Evolutionary conservation across 306 rosid species (phyloP).

Genomic region (Cucumis hystrix): DNA sequence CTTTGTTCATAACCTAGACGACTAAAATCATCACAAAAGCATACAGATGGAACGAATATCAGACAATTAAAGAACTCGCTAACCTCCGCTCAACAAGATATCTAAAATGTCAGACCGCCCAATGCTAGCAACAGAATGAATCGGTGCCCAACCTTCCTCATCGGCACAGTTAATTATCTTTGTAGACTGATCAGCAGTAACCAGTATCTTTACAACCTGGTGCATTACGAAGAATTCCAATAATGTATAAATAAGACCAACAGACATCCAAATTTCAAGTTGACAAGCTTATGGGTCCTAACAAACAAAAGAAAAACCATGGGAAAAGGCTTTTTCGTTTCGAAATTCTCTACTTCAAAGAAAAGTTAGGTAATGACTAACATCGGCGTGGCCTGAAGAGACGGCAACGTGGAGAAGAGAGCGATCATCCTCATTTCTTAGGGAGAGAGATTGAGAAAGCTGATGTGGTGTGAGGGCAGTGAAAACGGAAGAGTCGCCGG

Average conservation of each 20-base stretch:
- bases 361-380: conserved; percentile 6
- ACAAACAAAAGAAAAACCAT: background rate
- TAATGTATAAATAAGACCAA: background rate
- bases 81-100: conserved; percentile 46
- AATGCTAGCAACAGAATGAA: conserved; percentile 87
- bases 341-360: background rate
- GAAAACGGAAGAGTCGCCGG: conserved; percentile 44
- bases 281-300: background rate
- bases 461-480: conserved; percentile 21
- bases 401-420: conserved; percentile 75
- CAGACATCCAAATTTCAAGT: background rate
- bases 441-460: conserved; percentile 44
- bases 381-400: conserved; percentile 62
- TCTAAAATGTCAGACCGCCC: conserved; percentile 50
- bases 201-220: conserved; percentile 49
- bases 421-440: conserved; percentile 69
- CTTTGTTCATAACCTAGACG: background rate
- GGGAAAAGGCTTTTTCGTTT: background rate
- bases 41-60: background rate
- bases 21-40: background rate
- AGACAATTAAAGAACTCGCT: background rate
- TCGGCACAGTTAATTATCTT: conserved; percentile 45
- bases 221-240: background rate
- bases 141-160: conserved; percentile 94
- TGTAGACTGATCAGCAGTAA: conserved; percentile 34